Evolutionary conservation across 495 filamentous ascomycete species (phyloP).

Genomic region (Polyplosphaeria fusca): DNA sequence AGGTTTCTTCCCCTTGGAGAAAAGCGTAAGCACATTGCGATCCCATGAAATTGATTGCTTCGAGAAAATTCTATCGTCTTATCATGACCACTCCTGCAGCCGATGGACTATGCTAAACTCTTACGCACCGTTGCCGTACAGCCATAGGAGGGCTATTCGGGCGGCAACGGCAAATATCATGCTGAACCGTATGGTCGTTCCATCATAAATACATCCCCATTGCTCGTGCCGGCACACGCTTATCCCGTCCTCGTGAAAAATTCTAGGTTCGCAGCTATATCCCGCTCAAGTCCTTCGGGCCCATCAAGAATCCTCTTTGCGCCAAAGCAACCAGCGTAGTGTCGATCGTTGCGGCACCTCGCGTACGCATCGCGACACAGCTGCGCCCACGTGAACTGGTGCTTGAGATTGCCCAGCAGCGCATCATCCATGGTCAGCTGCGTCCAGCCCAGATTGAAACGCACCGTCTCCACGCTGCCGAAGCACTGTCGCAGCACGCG

Average conservation of each 20-base stretch:
- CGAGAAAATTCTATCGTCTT: no score
- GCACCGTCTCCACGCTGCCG: slow-evolving; percentile 1
- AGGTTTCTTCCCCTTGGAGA: no score
- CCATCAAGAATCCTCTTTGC: background rate
- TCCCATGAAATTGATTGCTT: no score
- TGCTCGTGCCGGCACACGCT: no score
- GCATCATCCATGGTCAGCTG: background rate
- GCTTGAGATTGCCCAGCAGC: background rate
- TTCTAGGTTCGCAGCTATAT: background rate
- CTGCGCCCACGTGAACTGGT: slow-evolving; percentile 2
- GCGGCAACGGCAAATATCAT: no score
- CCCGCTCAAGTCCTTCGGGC: background rate
- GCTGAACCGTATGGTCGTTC: no score
- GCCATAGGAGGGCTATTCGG: no score
- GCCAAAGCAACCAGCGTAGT: background rate
- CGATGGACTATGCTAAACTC: no score
- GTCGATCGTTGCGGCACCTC: background rate
- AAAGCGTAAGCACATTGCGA: no score
- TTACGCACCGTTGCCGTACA: no score
- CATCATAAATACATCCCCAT: no score
- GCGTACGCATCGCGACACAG: slow-evolving; percentile 1
- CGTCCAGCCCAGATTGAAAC: background rate
- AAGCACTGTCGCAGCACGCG: slow-evolving; percentile 2
- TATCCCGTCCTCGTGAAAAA: background rate
- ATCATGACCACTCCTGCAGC: no score